Conservation (phyloP, 2,329 filamentous ascomycete genomes). For the Fusarium haematococcum region DNA sequence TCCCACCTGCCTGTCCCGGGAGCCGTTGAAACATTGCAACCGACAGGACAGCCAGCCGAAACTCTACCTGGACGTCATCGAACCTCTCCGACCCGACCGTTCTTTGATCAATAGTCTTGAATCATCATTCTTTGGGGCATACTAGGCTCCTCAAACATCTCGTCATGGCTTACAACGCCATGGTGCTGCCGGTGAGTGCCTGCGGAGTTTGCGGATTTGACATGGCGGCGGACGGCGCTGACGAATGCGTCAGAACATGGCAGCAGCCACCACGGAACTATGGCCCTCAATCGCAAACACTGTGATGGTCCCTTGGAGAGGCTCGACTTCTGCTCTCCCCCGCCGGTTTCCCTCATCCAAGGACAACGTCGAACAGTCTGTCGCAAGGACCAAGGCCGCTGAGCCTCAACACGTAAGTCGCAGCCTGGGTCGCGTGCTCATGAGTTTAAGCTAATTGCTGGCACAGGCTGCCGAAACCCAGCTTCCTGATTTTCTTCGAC, state of each 20-base stretch:
- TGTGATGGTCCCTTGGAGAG: constrained; percentile 51
- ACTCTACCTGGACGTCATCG: constrained; percentile 37
- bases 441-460: constrained; percentile 19
- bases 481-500: constrained; percentile 47
- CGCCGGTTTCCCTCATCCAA: constrained; percentile 22
- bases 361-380: constrained; percentile 12
- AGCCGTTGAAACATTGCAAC: constrained; percentile 21
- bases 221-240: constrained; percentile 28
- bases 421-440: constrained; percentile 15
- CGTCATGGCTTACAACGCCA: constrained; percentile 45
- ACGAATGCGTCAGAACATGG: constrained; percentile 52
- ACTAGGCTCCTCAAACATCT: constrained; percentile 8
- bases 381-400: constrained; percentile 11
- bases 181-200: constrained; percentile 46
- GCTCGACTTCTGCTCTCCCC: constrained; percentile 20
- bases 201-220: constrained; percentile 1
- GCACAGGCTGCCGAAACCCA: constrained; percentile 26
- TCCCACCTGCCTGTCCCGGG: constrained; percentile 1
- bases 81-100: constrained; percentile 27
- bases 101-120: constrained; percentile 18
- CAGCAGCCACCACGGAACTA: constrained; percentile 57
- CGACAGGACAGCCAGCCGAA: constrained; percentile 15
- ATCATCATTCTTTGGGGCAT: constrained; percentile 13
- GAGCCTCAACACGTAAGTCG: constrained; percentile 34
- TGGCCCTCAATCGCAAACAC: constrained; percentile 60